Evolutionary conservation across 2,329 filamentous ascomycete genomes (phyloP).

Genomic region (Monilinia fructigena): DNA sequence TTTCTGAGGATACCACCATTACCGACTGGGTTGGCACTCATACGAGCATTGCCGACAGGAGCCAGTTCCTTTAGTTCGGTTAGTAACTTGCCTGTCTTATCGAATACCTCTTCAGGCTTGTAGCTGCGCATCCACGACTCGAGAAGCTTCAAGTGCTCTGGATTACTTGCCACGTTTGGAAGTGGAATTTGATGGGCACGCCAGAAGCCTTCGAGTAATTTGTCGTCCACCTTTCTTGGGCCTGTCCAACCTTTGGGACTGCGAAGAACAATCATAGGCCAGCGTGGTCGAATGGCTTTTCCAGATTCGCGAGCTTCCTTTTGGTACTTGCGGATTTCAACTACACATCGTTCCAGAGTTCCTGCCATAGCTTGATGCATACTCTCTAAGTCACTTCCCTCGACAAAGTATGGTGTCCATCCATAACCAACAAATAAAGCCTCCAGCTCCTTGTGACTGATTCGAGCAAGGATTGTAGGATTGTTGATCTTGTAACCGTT

Average conservation of each 20-base stretch:
- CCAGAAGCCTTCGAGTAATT: constrained; percentile 76
- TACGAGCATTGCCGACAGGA: constrained; percentile 63
- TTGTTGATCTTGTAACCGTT: constrained; percentile 89
- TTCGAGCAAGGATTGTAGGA: constrained; percentile 69
- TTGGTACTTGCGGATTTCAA: constrained; percentile 67
- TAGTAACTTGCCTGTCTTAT: constrained; percentile 60
- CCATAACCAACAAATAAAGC: constrained; percentile 71
- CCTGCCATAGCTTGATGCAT: constrained; percentile 84
- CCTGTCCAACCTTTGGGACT: constrained; percentile 80
- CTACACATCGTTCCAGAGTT: constrained; percentile 70
- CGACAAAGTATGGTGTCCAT: constrained; percentile 78
- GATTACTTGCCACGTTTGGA: constrained; percentile 64
- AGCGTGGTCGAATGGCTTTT: constrained; percentile 67
- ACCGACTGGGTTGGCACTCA: constrained; percentile 74
- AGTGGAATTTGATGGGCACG: constrained; percentile 76
- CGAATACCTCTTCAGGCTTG: constrained; percentile 70
- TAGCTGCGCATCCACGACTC: constrained; percentile 78
- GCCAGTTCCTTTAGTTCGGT: constrained; percentile 62
- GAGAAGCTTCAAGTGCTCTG: constrained; percentile 63
- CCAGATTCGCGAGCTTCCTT: constrained; percentile 69
- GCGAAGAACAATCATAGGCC: constrained; percentile 78
- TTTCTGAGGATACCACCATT: constrained; percentile 69
- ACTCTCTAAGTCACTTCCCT: constrained; percentile 67
- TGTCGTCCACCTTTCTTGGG: constrained; percentile 67
- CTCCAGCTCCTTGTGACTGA: constrained; percentile 70